These are phyloP conservation scores for Moesziomyces sp. DNA, from an alignment of 1,284 basidiomycete genomes.

Conservation along the genomic window DNA sequence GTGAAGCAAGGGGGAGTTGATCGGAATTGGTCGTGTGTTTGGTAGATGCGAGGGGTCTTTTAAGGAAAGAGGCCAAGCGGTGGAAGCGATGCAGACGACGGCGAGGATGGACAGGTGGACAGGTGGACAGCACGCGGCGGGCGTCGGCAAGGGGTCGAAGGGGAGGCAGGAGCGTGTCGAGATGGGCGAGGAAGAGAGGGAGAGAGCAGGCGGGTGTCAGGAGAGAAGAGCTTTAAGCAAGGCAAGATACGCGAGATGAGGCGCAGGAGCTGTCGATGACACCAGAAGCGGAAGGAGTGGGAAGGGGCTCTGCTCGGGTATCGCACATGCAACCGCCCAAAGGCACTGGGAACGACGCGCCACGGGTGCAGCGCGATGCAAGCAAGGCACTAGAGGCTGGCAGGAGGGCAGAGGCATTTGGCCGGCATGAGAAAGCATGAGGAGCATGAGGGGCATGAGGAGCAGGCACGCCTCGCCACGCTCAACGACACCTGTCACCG, in stretches of 20 bases:
- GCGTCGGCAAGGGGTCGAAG: constrained; percentile 33
- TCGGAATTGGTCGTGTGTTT: constrained; percentile 43
- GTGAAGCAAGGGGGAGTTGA: constrained; percentile 38
- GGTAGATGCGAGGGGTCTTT: constrained; percentile 48
- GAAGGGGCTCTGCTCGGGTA: neutral
- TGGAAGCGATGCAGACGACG: constrained; percentile 10
- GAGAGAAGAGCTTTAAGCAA: constrained; percentile 11
- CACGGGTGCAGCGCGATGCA: constrained; percentile 3
- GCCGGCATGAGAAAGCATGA: neutral
- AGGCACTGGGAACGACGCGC: constrained; percentile 22
- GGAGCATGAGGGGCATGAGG: neutral
- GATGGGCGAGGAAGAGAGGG: constrained; percentile 5
- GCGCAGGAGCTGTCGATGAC: constrained; percentile 29
- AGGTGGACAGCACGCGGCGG: constrained; percentile 10
- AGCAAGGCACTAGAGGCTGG: constrained; percentile 2
- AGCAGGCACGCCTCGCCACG: constrained; percentile 15
- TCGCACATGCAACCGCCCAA: too few species aligned
- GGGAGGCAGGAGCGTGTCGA: constrained; percentile 4
- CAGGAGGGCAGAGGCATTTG: too few species aligned
- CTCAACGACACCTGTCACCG: constrained; percentile 7
- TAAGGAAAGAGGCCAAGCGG: constrained; percentile 22
- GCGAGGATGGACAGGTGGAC: constrained; percentile 25
- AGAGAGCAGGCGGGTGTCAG: constrained; percentile 16
- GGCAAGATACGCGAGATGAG: constrained; percentile 3
- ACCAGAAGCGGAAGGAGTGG: constrained; percentile 15